Evolutionary conservation across 1,284 basidiomycete species (phyloP).

Genomic region (Psilocybe mexicana): DNA sequence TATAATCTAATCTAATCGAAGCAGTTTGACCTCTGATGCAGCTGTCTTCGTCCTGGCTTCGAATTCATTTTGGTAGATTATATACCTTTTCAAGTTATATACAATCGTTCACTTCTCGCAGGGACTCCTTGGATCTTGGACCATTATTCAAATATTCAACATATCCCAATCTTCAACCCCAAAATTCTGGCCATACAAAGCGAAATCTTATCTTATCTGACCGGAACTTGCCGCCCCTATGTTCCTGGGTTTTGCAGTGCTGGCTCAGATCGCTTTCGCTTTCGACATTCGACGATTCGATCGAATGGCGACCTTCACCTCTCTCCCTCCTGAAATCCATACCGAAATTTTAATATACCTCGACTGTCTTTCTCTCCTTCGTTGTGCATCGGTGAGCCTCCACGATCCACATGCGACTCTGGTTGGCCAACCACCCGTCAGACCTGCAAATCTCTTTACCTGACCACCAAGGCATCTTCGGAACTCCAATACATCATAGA

Average conservation of each 20-base stretch:
- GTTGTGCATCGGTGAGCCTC: conserved; percentile 15
- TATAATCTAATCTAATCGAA: too few relatives aligned
- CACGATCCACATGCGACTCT: neutral
- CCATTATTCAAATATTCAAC: neutral
- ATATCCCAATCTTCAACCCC: too few relatives aligned
- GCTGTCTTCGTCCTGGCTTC: too few relatives aligned
- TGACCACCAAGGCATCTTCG: conserved; percentile 7
- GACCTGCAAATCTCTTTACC: conserved; percentile 13
- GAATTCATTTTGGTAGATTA: too few relatives aligned
- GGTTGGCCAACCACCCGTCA: neutral
- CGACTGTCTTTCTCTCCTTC: conserved; percentile 15
- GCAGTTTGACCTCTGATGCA: too few relatives aligned
- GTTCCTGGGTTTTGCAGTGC: neutral
- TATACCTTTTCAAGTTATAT: too few relatives aligned
- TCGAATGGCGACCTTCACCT: neutral
- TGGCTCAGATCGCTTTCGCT: neutral
- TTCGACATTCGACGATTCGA: neutral
- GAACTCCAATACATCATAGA: conserved; percentile 14
- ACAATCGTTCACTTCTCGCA: too few relatives aligned
- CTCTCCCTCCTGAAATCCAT: conserved; percentile 16
- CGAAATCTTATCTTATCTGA: neutral
- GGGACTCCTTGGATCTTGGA: too few relatives aligned
- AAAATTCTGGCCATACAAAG: neutral
- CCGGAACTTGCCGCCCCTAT: neutral
- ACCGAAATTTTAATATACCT: conserved; percentile 11